These are phyloP conservation scores for Plasmodium cynomolgi DNA, from an alignment of 169 alveolate species.

Conservation along the genomic window DNA sequence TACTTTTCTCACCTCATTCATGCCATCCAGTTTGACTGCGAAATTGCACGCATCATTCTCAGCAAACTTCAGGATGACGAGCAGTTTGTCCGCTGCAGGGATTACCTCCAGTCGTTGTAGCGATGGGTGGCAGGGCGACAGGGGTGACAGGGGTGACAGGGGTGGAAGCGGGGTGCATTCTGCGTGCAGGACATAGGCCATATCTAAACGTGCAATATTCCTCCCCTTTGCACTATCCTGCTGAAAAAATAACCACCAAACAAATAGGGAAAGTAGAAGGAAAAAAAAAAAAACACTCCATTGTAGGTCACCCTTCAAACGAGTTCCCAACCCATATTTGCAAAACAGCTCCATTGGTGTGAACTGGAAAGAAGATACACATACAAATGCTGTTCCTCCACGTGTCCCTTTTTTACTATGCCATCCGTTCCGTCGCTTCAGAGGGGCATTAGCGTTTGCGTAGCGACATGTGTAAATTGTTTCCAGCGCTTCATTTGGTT, in stretches of 20 bases:
- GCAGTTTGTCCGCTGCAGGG: conserved; percentile 16
- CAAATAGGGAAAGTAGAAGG: neutral
- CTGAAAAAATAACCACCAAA: neutral
- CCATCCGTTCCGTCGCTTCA: neutral
- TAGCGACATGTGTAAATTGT: neutral
- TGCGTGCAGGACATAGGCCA: neutral
- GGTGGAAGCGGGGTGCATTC: neutral
- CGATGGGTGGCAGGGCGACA: neutral
- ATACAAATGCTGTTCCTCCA: neutral
- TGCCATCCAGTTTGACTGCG: conserved; percentile 75
- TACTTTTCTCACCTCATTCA: conserved; percentile 62
- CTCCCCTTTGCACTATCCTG: neutral
- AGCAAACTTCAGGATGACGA: conserved; percentile 19
- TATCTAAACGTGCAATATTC: neutral
- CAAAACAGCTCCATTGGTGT: neutral
- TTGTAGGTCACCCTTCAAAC: neutral
- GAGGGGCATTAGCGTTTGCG: neutral
- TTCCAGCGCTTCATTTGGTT: neutral
- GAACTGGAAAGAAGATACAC: neutral
- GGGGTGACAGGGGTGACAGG: neutral
- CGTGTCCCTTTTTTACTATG: neutral
- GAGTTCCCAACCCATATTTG: neutral
- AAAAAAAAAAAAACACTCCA: neutral
- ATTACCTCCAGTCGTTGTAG: conserved; percentile 21
- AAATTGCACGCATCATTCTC: conserved; percentile 45